Base-by-base conservation (phyloP, 1,139 yeast species). In the Williopsis jadinii region DNA sequence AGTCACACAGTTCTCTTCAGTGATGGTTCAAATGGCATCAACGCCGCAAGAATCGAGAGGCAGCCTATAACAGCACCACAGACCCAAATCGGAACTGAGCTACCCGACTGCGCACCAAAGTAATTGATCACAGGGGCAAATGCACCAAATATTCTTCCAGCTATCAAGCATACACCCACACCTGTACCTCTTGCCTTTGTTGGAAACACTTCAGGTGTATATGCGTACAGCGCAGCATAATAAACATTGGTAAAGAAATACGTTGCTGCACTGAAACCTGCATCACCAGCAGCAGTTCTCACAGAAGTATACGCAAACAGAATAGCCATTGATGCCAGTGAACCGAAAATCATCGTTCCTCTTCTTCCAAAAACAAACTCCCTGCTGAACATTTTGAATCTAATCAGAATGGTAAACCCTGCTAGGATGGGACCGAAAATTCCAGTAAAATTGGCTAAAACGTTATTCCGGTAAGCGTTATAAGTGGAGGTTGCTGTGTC, bases 401-500 rank as follows among this genome's bases (percentile, higher is more conserved):
- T 48, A 30, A 73, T 54, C 38, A 63, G 60, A 42, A 71, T 62
- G 35, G 72, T 44, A 32, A 58, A 19, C 36, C 75, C 80, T 5
- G 76, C 84, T 34, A 77, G 56, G 11, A 76, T 53, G 8, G 84
- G 84, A 9, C 84, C 85, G 41, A 72, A 70, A 32, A 75, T 73
- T 31, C 78, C 70, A 27, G 68, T 66, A 29, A 70, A 65, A 49
- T 73, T 73, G 37, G 72, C 70, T 40, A 79, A 66, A 39, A 73
- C 61, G 36, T 73, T 70, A 56, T 78, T 74, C 52, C 80, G 61
- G 59, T 77, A 78, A 53, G 77, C 72, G 24, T 67, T 62, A 37
- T 52, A 55, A 8, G 58, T 51, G 4, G 43, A 24, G 6, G 48
- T 40, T 30, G 63, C 56, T 12, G 68, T 63, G 38, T 60, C 54